Base-by-base conservation (phyloP, 139 green algal species). In the Chlorella sorokiniana region DNA sequence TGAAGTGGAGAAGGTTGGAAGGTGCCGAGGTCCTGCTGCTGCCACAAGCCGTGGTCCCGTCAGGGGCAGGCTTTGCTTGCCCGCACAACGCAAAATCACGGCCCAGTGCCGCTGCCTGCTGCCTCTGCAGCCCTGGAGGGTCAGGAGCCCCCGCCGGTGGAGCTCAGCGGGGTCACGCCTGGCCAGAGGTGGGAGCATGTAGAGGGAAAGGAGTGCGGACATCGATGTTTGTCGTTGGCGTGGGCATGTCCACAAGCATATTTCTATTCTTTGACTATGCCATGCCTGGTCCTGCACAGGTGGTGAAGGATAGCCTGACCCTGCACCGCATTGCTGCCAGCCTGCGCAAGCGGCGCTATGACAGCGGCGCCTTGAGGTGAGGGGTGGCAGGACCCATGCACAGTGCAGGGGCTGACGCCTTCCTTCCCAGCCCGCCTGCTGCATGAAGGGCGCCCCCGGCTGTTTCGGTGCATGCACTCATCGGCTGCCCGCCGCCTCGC, bases 301-400 rank as follows among this genome's bases (percentile, higher is more conserved):
- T 98, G 11, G 85, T 88, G 0, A 52, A 67, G 14, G 93, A 97
- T 88, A 87, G 91, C 27, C 74, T 93, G 42, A 44, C 81, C 0
- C 90, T 99, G 64, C 76, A 95, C 77, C 52, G 31, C 31, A 83
- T 98, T 4, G 92, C 96, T 0, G 38, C 62, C 7, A 62, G 70
- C 22, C 83, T 95, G 85, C 88, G 92, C 11, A 37, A 52, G 6
- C 35, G 40, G 4, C 88, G 94, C 51, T 92, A 88, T 75, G 78
- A 59, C 3, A 78, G 62, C 25, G 94, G 95, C 0, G 90, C 92
- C 0, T 82, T 98, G 76, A 87, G 89, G 56, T 65, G 56, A 6
- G 56, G 10, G 16, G n/a, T n/a, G n/a, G n/a, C n/a, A n/a, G n/a
- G n/a, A n/a, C n/a, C n/a, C n/a, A n/a, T n/a, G n/a, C n/a, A 16